A percentile compares a stretch with the other conserved stretches of the same genome.
phyloP scores from a whole-genome alignment of 2,329 filamentous ascomycete genomes.

The Fusarium ramigenum region DNA sequence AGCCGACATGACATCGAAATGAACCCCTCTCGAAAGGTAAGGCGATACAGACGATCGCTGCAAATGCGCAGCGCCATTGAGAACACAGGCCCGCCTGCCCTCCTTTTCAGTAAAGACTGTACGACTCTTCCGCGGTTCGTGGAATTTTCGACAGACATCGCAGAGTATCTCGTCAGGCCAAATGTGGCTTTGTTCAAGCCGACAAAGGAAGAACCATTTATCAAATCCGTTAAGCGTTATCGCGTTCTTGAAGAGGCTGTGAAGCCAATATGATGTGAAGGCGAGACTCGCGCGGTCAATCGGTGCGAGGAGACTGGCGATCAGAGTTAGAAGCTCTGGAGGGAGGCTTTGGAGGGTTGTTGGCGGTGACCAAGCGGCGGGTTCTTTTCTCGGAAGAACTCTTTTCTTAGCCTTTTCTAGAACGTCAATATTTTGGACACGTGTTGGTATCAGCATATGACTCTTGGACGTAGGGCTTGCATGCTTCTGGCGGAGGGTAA shows the following conservation, averaged over 20 bases:
- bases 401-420: neutral
- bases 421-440: rapidly evolving
- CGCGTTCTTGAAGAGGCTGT: neutral
- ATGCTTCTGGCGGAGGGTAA: neutral
- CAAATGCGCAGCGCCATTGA: neutral
- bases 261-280: neutral
- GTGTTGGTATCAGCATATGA: no score
- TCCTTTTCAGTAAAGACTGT: neutral
- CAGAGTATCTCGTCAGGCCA: neutral
- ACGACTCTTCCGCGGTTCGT: neutral
- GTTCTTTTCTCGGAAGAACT: neutral
- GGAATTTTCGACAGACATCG: neutral
- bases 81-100: rapidly evolving
- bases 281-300: neutral
- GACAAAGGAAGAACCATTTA: rapidly evolving
- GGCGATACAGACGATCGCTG: neutral
- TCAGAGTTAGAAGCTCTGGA: neutral
- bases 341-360: neutral
- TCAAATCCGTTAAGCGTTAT: neutral
- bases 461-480: neutral
- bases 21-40: neutral
- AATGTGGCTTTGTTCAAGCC: neutral
- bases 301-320: neutral
- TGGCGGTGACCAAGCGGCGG: rapidly evolving
- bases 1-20: neutral